Percentiles rank a stretch among this genome's conserved stretches.
These are phyloP conservation scores for Parastagonospora avenae DNA, from an alignment of 2,329 filamentous ascomycete species.

Conservation along the genomic window DNA sequence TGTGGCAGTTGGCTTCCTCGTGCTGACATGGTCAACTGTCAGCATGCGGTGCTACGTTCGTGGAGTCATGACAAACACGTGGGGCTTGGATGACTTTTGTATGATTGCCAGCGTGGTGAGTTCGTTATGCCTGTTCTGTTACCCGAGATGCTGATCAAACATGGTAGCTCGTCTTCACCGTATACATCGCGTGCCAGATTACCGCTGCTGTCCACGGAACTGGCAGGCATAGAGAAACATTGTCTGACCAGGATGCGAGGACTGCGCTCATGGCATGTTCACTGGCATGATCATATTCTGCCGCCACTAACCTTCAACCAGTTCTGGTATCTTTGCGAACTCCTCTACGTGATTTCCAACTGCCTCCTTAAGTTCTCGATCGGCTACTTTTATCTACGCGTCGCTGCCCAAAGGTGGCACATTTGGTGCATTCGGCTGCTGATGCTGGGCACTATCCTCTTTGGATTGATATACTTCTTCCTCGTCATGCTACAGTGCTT, in stretches of 20 bases:
- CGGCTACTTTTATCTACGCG: conserved; percentile 59
- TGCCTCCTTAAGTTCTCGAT: conserved; percentile 58
- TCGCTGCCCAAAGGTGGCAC: conserved; percentile 55
- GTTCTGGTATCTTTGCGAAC: conserved; percentile 62
- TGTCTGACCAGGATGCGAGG: conserved; percentile 35
- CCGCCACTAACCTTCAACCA: conserved; percentile 23
- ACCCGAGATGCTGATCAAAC: conserved; percentile 1
- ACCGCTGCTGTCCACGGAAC: conserved; percentile 48
- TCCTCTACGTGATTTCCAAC: conserved; percentile 58
- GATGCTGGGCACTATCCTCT: conserved; percentile 52
- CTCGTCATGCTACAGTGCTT: conserved; percentile 59
- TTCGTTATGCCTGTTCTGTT: not conserved
- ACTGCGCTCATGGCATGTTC: conserved; percentile 35
- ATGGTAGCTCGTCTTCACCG: conserved; percentile 43
- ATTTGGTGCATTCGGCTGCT: conserved; percentile 53
- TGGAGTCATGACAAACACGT: conserved; percentile 42
- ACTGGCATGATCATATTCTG: not conserved
- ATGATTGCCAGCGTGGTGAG: conserved; percentile 47
- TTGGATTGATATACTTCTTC: conserved; percentile 57
- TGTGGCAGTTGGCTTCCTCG: conserved; percentile 46
- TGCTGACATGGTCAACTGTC: conserved; percentile 46
- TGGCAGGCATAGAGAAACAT: conserved; percentile 43
- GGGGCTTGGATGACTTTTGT: conserved; percentile 48
- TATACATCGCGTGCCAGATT: conserved; percentile 49
- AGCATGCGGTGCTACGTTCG: conserved; percentile 46